phyloP scores from a whole-genome alignment of 2,329 filamentous ascomycete species.

The Aspergillus brasiliensis region DNA sequence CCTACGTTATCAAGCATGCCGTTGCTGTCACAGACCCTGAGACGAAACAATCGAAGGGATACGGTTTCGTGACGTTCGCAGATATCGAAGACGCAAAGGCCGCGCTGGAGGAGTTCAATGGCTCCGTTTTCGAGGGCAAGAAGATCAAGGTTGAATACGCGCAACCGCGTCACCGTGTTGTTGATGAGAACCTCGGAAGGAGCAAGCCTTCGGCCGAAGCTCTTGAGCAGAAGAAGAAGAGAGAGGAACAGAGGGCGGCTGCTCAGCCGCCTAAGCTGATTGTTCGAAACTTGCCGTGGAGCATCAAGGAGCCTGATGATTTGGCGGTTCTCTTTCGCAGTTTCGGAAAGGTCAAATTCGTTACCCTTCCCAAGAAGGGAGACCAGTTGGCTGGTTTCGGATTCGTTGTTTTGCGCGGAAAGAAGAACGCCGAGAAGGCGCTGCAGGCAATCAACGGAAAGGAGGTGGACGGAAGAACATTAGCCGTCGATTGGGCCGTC shows the following conservation, averaged over 20 bases:
- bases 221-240: slow-evolving; percentile 42
- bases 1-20: slow-evolving; percentile 93
- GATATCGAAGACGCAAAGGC: slow-evolving; percentile 86
- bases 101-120: slow-evolving; percentile 80
- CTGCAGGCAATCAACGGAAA: slow-evolving; percentile 85
- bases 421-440: slow-evolving; percentile 88
- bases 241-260: slow-evolving; percentile 61
- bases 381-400: slow-evolving; percentile 80
- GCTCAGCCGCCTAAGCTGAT: slow-evolving; percentile 74
- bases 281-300: slow-evolving; percentile 94
- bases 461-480: slow-evolving; percentile 78
- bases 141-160: slow-evolving; percentile 86
- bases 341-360: slow-evolving; percentile 88
- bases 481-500: slow-evolving; percentile 97
- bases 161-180: slow-evolving; percentile 76
- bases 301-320: slow-evolving; percentile 82
- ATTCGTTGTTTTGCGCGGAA: slow-evolving; percentile 84
- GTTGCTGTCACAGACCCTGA: slow-evolving; percentile 84
- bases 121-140: slow-evolving; percentile 73
- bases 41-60: slow-evolving; percentile 87
- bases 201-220: slow-evolving; percentile 41
- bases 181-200: slow-evolving; percentile 52
- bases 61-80: slow-evolving; percentile 95
- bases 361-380: slow-evolving; percentile 78
- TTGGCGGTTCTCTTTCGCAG: slow-evolving; percentile 77